Evolutionary conservation across 2,329 filamentous ascomycete genomes (phyloP).

Genomic region (Claviceps sp.): DNA sequence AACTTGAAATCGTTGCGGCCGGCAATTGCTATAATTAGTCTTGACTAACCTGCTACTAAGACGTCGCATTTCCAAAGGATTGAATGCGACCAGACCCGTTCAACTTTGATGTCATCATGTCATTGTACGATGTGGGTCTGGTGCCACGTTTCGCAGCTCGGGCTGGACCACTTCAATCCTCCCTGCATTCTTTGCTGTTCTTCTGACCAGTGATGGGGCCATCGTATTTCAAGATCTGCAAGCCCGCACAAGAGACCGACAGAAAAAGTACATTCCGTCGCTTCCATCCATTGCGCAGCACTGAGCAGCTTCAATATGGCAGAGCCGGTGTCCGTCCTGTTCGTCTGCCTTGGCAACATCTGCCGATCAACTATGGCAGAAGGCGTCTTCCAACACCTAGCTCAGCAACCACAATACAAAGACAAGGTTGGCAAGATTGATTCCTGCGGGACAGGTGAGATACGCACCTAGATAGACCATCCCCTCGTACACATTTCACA

Average conservation of each 20-base stretch:
- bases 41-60: too few relatives aligned
- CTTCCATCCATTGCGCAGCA: neutral
- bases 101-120: neutral
- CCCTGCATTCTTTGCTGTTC: neutral
- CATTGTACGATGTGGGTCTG: neutral
- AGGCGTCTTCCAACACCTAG: slow-evolving; percentile 70
- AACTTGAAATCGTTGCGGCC: too few relatives aligned
- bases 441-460: slow-evolving; percentile 66
- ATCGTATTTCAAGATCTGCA: too few relatives aligned
- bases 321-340: slow-evolving; percentile 58
- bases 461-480: too few relatives aligned
- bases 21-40: too few relatives aligned
- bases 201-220: neutral
- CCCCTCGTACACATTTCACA: neutral
- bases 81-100: neutral
- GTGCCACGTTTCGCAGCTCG: neutral
- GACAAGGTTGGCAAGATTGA: slow-evolving; percentile 57
- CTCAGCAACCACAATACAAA: slow-evolving; percentile 45
- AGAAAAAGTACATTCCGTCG: too few relatives aligned
- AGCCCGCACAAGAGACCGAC: too few relatives aligned
- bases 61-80: too few relatives aligned
- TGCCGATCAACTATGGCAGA: slow-evolving; percentile 93
- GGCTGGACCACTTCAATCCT: neutral
- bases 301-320: slow-evolving; percentile 16
- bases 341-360: slow-evolving; percentile 96